Evolutionary conservation across 1,139 yeast genomes (phyloP).

Genomic region (Taiozyma sp.): DNA sequence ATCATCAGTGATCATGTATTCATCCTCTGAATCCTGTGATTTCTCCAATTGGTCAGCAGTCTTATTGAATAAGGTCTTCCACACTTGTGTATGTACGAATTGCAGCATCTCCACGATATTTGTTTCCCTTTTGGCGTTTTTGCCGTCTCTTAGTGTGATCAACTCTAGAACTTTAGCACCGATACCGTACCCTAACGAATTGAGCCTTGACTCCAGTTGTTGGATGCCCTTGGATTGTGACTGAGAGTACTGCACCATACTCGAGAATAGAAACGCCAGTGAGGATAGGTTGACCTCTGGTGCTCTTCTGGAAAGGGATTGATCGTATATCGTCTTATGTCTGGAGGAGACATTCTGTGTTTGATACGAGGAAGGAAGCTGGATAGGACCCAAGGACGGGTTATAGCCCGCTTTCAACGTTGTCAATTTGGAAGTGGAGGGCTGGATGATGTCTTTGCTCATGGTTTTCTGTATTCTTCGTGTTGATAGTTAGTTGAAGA

Average conservation of each 20-base stretch:
- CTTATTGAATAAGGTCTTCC: slow-evolving; percentile 80
- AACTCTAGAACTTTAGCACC: slow-evolving; percentile 59
- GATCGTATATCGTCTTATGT: slow-evolving; percentile 48
- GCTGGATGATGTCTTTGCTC: slow-evolving; percentile 20
- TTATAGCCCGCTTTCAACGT: slow-evolving; percentile 20
- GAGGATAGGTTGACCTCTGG: slow-evolving; percentile 65
- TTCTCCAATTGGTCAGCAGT: slow-evolving; percentile 84
- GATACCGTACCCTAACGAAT: slow-evolving; percentile 68
- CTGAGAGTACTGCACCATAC: slow-evolving; percentile 64
- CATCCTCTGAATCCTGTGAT: slow-evolving; percentile 75
- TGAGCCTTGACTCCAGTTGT: slow-evolving; percentile 71
- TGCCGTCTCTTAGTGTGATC: slow-evolving; percentile 58
- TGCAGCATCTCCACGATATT: slow-evolving; percentile 74
- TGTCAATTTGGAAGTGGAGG: slow-evolving; percentile 16
- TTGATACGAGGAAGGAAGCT: slow-evolving; percentile 21
- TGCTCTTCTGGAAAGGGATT: slow-evolving; percentile 56
- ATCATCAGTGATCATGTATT: slow-evolving; percentile 78
- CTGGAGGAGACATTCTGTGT: slow-evolving; percentile 1
- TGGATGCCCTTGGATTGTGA: slow-evolving; percentile 62
- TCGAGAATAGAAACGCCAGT: slow-evolving; percentile 66
- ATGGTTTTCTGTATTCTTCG: background rate
- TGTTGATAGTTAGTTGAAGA: background rate
- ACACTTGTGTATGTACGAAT: slow-evolving; percentile 74
- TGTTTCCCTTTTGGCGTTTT: slow-evolving; percentile 63
- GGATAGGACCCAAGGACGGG: slow-evolving; percentile 24